Base-by-base conservation (phyloP, 1,284 basidiomycete genomes). In the Leccinum solheimii region DNA sequence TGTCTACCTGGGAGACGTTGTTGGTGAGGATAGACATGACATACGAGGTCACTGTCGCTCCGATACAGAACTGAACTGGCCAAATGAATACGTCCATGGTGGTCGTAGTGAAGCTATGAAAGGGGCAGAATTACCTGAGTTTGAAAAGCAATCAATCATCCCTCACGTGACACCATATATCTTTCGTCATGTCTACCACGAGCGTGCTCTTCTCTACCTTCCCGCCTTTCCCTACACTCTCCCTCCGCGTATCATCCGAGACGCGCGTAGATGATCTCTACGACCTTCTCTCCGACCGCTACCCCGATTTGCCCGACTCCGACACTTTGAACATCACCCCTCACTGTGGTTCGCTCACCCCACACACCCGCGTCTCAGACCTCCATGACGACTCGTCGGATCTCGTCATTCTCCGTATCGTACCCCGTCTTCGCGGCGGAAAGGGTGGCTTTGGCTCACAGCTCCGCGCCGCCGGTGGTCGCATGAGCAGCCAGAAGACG, bases 361-460 rank as follows among this genome's bases (percentile, higher is more conserved):
- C 78, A 9, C 68, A 79, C 19, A 72, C 78, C 1, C 75, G 74
- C 4, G 67, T 88, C 11, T 82, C 81, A 9, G 80, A 81, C 3
- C 78, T 87, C 21, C 75, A 76, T 66, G 66, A 63, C 13, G 68
- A 77, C 59, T 75, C 76, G 6, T 69, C 72, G 7, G 72, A 74
- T 26, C 75, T 91, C 13, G 76, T 92, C 19, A 82, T 81, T 2
- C 76, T 93, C 5, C 82, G 90, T 0, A 78, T 93, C n/a, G 78
- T 83, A 1, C 89, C 90, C 0, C 80, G 89, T 34, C 74, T 97
- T 10, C 81, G 82, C 10, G 97, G 97, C 63, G 97, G 97, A 54
- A 99, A 99, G 77, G 97, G 97, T 72, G 97, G 97, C 56, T 99
- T 99, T 73, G 97, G 97, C 8, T 92, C 91, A 26, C 95, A 98